Evolutionary conservation across 2,329 filamentous ascomycete species (phyloP).

Genomic region (Fusarium avenaceum): DNA sequence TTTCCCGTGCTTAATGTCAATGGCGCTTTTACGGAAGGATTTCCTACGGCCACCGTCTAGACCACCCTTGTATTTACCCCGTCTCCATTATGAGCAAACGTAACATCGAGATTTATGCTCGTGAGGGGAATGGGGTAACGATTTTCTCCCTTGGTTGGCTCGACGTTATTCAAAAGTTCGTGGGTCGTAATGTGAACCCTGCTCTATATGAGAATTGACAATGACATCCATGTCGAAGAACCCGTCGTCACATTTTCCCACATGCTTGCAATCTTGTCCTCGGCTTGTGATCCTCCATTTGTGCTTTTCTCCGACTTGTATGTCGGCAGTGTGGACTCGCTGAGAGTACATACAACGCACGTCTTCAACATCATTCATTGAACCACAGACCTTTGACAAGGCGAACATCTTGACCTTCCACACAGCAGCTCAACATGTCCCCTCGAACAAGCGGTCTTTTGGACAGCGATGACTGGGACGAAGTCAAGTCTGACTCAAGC

Average conservation of each 20-base stretch:
- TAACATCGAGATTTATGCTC: slow-evolving; percentile 13
- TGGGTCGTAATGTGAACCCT: slow-evolving; percentile 6
- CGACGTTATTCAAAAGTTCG: slow-evolving; percentile 32
- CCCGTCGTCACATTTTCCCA: slow-evolving; percentile 27
- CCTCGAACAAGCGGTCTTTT: slow-evolving; percentile 52
- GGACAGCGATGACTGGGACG: slow-evolving; percentile 54
- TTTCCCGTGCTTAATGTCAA: not conserved
- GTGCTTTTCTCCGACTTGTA: slow-evolving; percentile 13
- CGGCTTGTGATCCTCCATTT: slow-evolving; percentile 21
- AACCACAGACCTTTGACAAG: not conserved
- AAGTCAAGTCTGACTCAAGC: slow-evolving; percentile 43
- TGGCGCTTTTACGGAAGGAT: slow-evolving; percentile 20
- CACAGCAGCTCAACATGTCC: slow-evolving; percentile 47
- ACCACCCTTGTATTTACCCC: not conserved
- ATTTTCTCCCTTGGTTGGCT: not conserved
- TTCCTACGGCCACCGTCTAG: not conserved
- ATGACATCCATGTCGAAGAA: not conserved
- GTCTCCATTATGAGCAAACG: no score
- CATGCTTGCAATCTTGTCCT: slow-evolving; percentile 33
- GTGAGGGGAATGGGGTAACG: not conserved
- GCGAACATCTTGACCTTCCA: not conserved
- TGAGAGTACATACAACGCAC: slow-evolving; percentile 10
- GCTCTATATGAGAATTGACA: slow-evolving; percentile 1
- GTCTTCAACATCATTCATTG: slow-evolving; percentile 15
- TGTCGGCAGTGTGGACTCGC: not conserved